These are phyloP conservation scores for Aechmea fasciata DNA, from an alignment of 176 grass and related monocot species.

Conservation along the genomic window DNA sequence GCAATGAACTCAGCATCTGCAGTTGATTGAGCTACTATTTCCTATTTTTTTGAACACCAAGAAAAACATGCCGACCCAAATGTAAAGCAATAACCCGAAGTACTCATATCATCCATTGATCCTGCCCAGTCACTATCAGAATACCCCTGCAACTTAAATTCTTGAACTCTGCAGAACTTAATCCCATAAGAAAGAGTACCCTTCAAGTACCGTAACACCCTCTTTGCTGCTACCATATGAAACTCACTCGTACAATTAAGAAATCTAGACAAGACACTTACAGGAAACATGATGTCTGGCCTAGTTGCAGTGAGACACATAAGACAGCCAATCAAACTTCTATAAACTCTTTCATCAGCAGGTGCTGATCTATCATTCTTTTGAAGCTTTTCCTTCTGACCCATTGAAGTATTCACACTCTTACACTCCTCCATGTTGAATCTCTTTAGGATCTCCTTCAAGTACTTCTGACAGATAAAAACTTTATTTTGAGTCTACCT, in stretches of 20 bases:
- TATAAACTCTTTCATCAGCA: background rate
- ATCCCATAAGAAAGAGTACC: background rate
- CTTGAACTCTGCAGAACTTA: background rate
- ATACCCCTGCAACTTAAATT: background rate
- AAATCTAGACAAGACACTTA: conserved; percentile 4
- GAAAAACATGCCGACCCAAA: background rate
- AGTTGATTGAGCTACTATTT: background rate
- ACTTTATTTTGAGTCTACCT: background rate
- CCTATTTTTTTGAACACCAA: conserved; percentile 8
- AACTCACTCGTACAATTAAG: conserved; percentile 2
- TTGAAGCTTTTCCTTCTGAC: background rate
- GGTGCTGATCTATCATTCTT: background rate
- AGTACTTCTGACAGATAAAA: background rate
- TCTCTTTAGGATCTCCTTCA: background rate
- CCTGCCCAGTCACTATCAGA: conserved; percentile 1
- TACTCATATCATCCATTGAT: background rate
- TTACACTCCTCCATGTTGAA: background rate
- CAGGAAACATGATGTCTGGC: conserved; percentile 4
- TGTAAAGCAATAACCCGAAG: background rate
- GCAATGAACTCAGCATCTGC: conserved; percentile 6
- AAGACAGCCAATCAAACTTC: conserved; percentile 1
- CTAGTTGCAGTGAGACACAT: conserved; percentile 8
- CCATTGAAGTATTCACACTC: background rate
- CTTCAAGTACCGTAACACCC: background rate
- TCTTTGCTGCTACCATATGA: conserved; percentile 1